phyloP scores from a whole-genome alignment of 495 filamentous ascomycete species.

The Penicillium taxi region DNA sequence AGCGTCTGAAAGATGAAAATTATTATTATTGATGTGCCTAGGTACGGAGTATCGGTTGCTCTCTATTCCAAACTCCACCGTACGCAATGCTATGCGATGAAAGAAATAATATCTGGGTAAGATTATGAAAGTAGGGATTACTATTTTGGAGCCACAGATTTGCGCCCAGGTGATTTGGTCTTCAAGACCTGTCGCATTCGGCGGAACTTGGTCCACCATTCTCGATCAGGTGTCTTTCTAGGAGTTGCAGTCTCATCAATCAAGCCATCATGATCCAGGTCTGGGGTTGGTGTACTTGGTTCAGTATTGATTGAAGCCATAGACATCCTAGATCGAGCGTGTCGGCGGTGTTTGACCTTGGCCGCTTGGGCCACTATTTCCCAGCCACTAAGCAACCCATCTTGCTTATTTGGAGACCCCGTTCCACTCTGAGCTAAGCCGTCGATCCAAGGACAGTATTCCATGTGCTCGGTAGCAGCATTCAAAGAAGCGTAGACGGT shows the following conservation, averaged over 20 bases:
- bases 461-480: conserved; percentile 60
- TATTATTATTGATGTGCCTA: too few species aligned
- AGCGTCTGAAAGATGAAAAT: too few species aligned
- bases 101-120: background rate
- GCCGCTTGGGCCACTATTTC: conserved; percentile 35
- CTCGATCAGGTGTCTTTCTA: conserved; percentile 39
- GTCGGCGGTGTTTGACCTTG: conserved; percentile 33
- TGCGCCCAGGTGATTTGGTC: conserved; percentile 32
- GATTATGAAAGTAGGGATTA: background rate
- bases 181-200: conserved; percentile 41
- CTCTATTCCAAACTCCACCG: too few species aligned
- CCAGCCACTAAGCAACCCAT: conserved; percentile 38
- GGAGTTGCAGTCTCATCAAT: conserved; percentile 28
- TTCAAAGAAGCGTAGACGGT: conserved; percentile 56
- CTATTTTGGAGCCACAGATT: conserved; percentile 6
- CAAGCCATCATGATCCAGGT: conserved; percentile 20
- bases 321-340: conserved; percentile 22
- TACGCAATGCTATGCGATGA: background rate
- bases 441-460: conserved; percentile 77
- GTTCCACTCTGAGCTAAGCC: conserved; percentile 47
- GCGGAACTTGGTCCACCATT: conserved; percentile 46
- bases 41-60: too few species aligned
- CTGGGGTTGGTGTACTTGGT: conserved; percentile 17
- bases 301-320: conserved; percentile 17
- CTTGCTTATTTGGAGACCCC: conserved; percentile 23